Base-by-base conservation (phyloP, 352 stramenopile species). In the Thraustochytrium striatum region DNA sequence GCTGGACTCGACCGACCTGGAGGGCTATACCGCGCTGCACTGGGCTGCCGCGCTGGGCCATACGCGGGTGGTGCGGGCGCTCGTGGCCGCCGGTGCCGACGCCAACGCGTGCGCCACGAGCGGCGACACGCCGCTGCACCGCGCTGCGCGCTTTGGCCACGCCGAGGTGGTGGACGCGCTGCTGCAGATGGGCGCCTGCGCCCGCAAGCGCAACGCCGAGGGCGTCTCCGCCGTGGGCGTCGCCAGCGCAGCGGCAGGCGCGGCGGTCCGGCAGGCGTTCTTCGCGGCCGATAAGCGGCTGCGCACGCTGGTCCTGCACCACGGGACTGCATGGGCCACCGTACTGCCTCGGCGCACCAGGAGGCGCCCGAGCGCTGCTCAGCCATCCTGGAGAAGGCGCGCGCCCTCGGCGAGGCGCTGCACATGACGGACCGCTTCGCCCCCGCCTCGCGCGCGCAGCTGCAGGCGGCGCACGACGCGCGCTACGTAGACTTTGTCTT, bases 401-500 rank as follows among this genome's bases (percentile, higher is more conserved):
- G 84, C 16, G 52, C 82, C 32, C 33, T 57, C 13, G 35, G 80
- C 21, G 61, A 80, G 32, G 89, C 92, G 57, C 84, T 90, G 52
- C 85, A 91, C 87, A n/a, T 81, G 11, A 35, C 36, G 3, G 87
- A 86, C 53, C 86, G 91, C 47, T 97, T 96, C 85, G 87, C 90
- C 50, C 78, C 85, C 25, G 91, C 89, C 53, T 89, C 86, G 30
- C 80, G 91, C n/a, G 86, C 91, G 82, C 83, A 91, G 25, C 82
- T 97, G 2, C 88, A 85, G 81, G 82, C 89, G 36, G 89, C 91
- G 59, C 92, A 97, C 81, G 89, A 86, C 52, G 85, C 85, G 43
- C 88, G 92, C 55, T 97, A 96, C 85, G 82, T 96, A 19, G 83
- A 87, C 52, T 93, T 96, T 82, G 88, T 97, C 0, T 91, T 95